phyloP scores from a whole-genome alignment of 2,329 filamentous ascomycete genomes.

The Tolypocladium ophioglossoides region DNA sequence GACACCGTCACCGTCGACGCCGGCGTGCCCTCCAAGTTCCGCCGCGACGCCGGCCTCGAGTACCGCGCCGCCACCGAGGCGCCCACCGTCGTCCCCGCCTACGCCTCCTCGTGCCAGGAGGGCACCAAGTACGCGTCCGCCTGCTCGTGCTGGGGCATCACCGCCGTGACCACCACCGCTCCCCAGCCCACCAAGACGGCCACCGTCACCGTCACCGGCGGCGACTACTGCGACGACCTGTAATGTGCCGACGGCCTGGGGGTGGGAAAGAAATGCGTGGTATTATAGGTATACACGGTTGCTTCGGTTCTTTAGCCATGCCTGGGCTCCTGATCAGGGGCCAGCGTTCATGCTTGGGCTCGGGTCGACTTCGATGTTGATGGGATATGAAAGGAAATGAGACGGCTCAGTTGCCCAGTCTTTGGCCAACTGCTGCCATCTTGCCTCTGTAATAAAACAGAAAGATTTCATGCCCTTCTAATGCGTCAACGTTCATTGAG shows the following conservation, averaged over 20 bases:
- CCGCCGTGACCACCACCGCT: slow-evolving; percentile 25
- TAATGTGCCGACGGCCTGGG: slow-evolving; percentile 5
- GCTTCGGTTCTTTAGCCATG: neutral
- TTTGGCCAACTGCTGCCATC: neutral
- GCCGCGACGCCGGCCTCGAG: slow-evolving; percentile 15
- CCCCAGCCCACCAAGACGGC: slow-evolving; percentile 26
- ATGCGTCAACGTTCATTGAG: neutral
- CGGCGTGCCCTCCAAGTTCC: slow-evolving; percentile 14
- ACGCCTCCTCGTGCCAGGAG: slow-evolving; percentile 26
- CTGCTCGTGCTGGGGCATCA: slow-evolving; percentile 35
- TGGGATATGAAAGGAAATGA: slow-evolving; percentile 6
- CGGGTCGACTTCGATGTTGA: neutral
- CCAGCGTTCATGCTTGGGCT: neutral
- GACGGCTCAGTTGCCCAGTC: neutral
- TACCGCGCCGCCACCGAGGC: slow-evolving; percentile 20
- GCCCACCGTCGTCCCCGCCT: slow-evolving; percentile 25
- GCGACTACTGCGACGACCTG: slow-evolving; percentile 29
- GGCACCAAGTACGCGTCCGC: slow-evolving; percentile 26
- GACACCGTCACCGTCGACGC: slow-evolving; percentile 27
- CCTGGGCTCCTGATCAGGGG: neutral
- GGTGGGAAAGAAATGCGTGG: neutral
- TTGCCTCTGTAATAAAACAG: neutral
- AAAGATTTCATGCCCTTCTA: neutral
- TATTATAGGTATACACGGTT: neutral
- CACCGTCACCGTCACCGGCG: slow-evolving; percentile 28